Evolutionary conservation across 2,329 filamentous ascomycete genomes (phyloP).

Genomic region (Aspergillus uvarum): DNA sequence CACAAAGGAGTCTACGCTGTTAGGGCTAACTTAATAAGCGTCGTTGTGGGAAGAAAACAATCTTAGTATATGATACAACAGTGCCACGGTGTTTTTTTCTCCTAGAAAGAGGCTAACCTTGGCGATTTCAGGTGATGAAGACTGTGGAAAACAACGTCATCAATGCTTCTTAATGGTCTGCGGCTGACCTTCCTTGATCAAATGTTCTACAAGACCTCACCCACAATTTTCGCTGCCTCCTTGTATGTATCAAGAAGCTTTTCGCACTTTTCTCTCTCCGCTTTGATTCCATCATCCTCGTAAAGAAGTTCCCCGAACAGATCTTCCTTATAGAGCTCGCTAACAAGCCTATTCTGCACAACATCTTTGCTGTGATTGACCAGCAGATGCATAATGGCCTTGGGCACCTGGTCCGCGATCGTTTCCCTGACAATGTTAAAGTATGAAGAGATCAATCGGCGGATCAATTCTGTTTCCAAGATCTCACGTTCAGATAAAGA

Average conservation of each 20-base stretch:
- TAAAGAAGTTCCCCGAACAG: slow-evolving; percentile 92
- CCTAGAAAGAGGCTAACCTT: neutral
- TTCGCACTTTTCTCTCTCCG: slow-evolving; percentile 97
- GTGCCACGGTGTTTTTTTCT: neutral
- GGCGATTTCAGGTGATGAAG: neutral
- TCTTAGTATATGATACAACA: neutral
- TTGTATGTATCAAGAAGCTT: slow-evolving; percentile 92
- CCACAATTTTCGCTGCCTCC: slow-evolving; percentile 96
- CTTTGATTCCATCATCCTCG: slow-evolving; percentile 96
- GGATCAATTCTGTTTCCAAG: slow-evolving; percentile 96
- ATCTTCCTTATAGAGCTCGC: slow-evolving; percentile 88
- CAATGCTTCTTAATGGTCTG: neutral
- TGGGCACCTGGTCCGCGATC: slow-evolving; percentile 97
- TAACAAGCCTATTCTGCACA: slow-evolving; percentile 94
- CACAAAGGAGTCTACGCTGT: no score
- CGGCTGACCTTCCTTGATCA: neutral
- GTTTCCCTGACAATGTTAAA: slow-evolving; percentile 99
- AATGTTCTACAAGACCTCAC: slow-evolving; percentile 73
- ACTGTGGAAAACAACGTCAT: neutral
- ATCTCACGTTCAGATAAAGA: slow-evolving; percentile 93
- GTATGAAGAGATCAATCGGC: slow-evolving; percentile 93
- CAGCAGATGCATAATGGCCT: slow-evolving; percentile 97
- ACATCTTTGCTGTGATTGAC: slow-evolving; percentile 99
- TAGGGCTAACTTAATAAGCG: no score
- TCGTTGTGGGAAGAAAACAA: no score